Evolutionary conservation across 169 alveolate species (phyloP).

Genomic region (Plasmodium gonderi): DNA sequence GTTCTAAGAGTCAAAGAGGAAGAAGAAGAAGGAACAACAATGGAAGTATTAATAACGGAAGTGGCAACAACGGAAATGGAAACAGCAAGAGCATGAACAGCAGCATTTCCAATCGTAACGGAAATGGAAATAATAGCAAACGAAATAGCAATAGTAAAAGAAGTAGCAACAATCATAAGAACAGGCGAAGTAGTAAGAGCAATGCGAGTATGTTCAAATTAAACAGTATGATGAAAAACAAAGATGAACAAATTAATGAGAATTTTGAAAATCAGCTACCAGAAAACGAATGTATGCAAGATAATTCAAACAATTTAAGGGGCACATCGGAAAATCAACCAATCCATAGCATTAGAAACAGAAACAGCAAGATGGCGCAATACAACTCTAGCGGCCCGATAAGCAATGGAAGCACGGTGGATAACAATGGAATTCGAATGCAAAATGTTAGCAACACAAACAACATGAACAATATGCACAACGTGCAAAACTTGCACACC

Average conservation of each 20-base stretch:
- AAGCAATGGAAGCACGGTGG: not conserved
- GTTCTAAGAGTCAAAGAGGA: not conserved
- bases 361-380: constrained; percentile 7
- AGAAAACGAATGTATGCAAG: not conserved
- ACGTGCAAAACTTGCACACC: not conserved
- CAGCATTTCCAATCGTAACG: not conserved
- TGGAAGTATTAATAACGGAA: not conserved
- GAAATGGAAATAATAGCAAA: not conserved
- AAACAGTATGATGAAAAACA: constrained; percentile 19
- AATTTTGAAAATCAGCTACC: not conserved
- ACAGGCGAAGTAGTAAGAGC: constrained; percentile 14
- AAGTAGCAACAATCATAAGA: not conserved
- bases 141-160: not conserved
- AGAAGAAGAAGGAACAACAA: not conserved
- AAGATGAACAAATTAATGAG: constrained; percentile 23
- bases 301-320: constrained; percentile 11
- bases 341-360: not conserved
- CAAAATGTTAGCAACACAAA: not conserved
- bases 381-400: not conserved
- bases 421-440: not conserved
- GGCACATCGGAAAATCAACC: not conserved
- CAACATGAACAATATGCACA: not conserved
- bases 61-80: not conserved
- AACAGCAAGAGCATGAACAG: not conserved
- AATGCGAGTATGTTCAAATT: constrained; percentile 4